These are phyloP conservation scores for Psilocybe subaeruginosa DNA, from an alignment of 768 basidiomycete genomes.

Conservation along the genomic window DNA sequence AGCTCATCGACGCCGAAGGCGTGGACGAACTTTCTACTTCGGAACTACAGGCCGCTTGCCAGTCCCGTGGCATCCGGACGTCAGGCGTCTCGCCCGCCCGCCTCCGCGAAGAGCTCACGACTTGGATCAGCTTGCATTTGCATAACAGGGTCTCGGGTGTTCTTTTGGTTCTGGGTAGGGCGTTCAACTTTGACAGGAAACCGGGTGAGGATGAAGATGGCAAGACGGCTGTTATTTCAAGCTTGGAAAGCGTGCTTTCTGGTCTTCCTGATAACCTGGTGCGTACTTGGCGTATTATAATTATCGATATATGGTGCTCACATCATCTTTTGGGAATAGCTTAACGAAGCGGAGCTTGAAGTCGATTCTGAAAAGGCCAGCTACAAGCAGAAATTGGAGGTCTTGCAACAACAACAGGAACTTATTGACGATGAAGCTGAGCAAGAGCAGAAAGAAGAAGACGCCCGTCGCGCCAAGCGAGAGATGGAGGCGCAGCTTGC, in stretches of 20 bases:
- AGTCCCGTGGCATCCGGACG: conserved; percentile 92
- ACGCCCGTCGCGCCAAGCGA: conserved; percentile 83
- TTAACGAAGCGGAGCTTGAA: conserved; percentile 96
- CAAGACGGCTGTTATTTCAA: conserved; percentile 77
- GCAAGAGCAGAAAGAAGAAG: conserved; percentile 94
- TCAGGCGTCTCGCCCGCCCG: conserved; percentile 85
- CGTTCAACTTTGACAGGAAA: conserved; percentile 89
- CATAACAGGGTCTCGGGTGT: conserved; percentile 93
- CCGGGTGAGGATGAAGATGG: conserved; percentile 78
- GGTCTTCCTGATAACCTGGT: conserved; percentile 95
- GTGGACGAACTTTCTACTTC: conserved; percentile 88
- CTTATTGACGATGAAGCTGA: conserved; percentile 99
- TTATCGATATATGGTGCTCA: neutral
- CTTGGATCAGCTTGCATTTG: conserved; percentile 93
- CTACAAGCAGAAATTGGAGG: conserved; percentile 98
- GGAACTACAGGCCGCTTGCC: conserved; percentile 92
- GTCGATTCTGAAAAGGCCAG: conserved; percentile 92
- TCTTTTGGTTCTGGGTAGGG: conserved; percentile 89
- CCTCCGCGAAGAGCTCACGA: conserved; percentile 85
- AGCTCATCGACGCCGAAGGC: conserved; percentile 88
- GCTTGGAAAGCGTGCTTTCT: conserved; percentile 88
- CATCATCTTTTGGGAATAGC: conserved; percentile 43
- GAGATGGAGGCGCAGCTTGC: conserved; percentile 83
- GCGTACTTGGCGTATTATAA: conserved; percentile 27
- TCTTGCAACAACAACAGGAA: conserved; percentile 97